phyloP scores from a whole-genome alignment of 805 yeast genomes.

The Vanderwaltozyma verrucispora region DNA sequence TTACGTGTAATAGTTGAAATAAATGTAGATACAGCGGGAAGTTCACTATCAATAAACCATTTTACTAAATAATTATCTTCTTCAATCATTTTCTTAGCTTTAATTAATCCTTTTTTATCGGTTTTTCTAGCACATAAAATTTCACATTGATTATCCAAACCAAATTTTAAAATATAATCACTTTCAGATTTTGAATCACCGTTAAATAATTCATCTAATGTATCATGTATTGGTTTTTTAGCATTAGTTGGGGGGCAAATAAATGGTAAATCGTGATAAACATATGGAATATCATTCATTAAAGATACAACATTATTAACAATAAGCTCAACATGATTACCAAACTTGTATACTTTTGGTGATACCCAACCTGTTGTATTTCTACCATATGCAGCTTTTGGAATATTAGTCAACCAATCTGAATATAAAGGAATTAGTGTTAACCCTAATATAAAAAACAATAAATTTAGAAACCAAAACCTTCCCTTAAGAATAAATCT shows the following conservation, averaged over 20 bases:
- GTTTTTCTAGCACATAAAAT: slow-evolving; percentile 60
- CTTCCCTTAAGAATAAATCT: not conserved
- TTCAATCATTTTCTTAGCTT: slow-evolving; percentile 52
- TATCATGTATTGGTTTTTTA: slow-evolving; percentile 53
- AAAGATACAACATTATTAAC: slow-evolving; percentile 68
- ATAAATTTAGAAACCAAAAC: slow-evolving; percentile 1
- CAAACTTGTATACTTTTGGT: slow-evolving; percentile 32
- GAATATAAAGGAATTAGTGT: not conserved
- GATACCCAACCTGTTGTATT: slow-evolving; percentile 14
- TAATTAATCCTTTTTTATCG: slow-evolving; percentile 37
- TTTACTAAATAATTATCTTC: slow-evolving; percentile 61
- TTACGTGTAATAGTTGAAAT: slow-evolving; percentile 45
- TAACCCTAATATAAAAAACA: not conserved
- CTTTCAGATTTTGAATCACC: slow-evolving; percentile 78
- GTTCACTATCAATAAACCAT: slow-evolving; percentile 65
- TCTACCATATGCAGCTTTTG: slow-evolving; percentile 1
- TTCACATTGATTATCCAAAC: slow-evolving; percentile 54
- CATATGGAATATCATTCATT: slow-evolving; percentile 34
- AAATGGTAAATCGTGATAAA: slow-evolving; percentile 70
- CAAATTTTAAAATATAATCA: slow-evolving; percentile 55
- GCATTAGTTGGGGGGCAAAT: slow-evolving; percentile 56
- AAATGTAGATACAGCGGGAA: slow-evolving; percentile 84
- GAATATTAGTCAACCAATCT: not conserved
- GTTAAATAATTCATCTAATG: slow-evolving; percentile 64
- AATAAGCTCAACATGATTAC: slow-evolving; percentile 55